Conservation (phyloP, 2,329 filamentous ascomycete species). For the Verticillium isaacii region DNA sequence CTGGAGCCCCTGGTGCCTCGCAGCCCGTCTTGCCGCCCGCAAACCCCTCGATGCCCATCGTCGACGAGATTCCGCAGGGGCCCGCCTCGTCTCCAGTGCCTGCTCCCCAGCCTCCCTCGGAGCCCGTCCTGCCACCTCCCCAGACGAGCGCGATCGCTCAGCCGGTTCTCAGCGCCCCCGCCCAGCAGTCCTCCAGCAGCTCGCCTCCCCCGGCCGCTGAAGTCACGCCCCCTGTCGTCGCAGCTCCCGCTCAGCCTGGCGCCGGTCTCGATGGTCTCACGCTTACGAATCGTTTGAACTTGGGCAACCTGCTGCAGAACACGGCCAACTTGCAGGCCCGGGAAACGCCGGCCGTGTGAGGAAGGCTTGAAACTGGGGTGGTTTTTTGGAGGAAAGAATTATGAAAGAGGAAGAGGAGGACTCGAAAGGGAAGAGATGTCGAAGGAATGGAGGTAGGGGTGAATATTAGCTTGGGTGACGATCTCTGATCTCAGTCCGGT, state of each 20-base stretch:
- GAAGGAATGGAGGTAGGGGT: not conserved
- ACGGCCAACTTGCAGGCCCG: slow-evolving; percentile 10
- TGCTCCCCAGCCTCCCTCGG: not conserved
- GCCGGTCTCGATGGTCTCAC: slow-evolving; percentile 31
- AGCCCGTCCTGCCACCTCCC: not conserved
- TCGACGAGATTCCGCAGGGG: not conserved
- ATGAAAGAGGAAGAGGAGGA: not conserved
- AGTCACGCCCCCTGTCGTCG: slow-evolving; percentile 9
- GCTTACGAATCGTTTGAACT: slow-evolving; percentile 35
- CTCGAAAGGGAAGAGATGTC: not conserved
- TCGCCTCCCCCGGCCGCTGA: slow-evolving; percentile 6
- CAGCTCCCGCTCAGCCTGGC: slow-evolving; percentile 13
- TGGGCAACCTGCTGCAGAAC: slow-evolving; percentile 33
- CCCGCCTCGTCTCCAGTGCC: not conserved
- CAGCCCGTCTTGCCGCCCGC: slow-evolving; percentile 7
- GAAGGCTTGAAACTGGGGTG: not conserved
- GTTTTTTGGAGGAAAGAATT: not conserved
- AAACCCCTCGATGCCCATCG: slow-evolving; percentile 12
- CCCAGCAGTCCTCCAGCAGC: slow-evolving; percentile 3
- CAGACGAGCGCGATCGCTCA: not conserved
- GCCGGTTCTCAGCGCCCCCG: slow-evolving; percentile 1
- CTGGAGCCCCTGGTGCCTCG: not conserved
- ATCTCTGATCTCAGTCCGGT: not conserved
- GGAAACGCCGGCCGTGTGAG: slow-evolving; percentile 4
- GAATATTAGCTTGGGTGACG: not conserved